Evolutionary conservation across 805 yeast species (phyloP).

Genomic region (Saturnispora dispora): DNA sequence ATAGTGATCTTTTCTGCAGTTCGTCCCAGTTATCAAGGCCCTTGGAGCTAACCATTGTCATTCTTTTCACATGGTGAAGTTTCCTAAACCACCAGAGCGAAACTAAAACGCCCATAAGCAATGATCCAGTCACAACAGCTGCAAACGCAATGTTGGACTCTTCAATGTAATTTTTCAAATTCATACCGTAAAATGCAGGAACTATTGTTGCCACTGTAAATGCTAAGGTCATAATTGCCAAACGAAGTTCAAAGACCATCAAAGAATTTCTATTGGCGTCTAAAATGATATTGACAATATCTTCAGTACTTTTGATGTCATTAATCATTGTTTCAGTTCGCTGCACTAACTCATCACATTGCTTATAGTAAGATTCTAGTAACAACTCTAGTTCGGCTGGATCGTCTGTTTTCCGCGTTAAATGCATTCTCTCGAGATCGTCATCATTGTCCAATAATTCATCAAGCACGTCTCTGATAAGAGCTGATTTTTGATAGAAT

Average conservation of each 20-base stretch:
- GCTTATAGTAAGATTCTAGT: constrained; percentile 80
- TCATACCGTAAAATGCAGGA: constrained; percentile 90
- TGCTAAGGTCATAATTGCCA: constrained; percentile 77
- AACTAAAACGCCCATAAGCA: constrained; percentile 44
- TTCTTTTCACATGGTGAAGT: constrained; percentile 50
- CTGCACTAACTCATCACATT: constrained; percentile 89
- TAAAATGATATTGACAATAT: constrained; percentile 80
- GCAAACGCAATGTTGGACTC: constrained; percentile 58
- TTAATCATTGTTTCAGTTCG: constrained; percentile 74
- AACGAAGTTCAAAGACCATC: constrained; percentile 77
- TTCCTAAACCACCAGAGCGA: constrained; percentile 49
- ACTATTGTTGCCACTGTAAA: constrained; percentile 75
- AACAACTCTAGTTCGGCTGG: constrained; percentile 77
- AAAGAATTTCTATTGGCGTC: constrained; percentile 87
- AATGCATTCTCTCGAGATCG: constrained; percentile 70
- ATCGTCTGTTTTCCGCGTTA: constrained; percentile 36
- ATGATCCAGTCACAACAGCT: constrained; percentile 42
- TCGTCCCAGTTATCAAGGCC: constrained; percentile 23
- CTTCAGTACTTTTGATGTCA: constrained; percentile 86
- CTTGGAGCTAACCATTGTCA: constrained; percentile 47
- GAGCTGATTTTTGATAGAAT: constrained; percentile 64
- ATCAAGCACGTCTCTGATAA: constrained; percentile 75
- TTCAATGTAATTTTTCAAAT: constrained; percentile 68
- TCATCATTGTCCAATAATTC: constrained; percentile 83
- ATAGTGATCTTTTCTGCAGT: constrained; percentile 14